Evolutionary conservation across 176 grass and related monocot species (phyloP).

Genomic region (Oryza rufipogon): DNA sequence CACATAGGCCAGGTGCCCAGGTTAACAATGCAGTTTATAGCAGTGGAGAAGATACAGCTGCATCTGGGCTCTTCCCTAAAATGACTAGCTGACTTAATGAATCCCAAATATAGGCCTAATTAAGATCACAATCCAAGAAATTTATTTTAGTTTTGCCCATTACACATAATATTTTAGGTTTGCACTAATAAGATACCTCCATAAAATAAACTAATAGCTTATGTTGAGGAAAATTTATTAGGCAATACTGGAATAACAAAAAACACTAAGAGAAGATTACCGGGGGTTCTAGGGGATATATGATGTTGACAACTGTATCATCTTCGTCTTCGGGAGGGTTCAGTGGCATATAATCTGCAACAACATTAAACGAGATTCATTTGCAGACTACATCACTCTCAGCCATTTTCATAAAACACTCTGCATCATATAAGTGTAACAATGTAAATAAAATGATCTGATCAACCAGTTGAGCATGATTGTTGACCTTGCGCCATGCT

Average conservation of each 20-base stretch:
- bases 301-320: conserved; percentile 77
- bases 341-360: conserved; percentile 79
- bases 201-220: neutral
- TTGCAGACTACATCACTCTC: neutral
- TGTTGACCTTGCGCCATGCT: neutral
- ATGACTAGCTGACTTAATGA: conserved; percentile 8
- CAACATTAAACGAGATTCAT: neutral
- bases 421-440: neutral
- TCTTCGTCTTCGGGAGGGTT: conserved; percentile 83
- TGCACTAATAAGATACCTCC: conserved; percentile 2
- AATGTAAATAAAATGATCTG: conserved; percentile 20
- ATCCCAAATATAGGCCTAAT: neutral
- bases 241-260: conserved; percentile 12
- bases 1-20: neutral
- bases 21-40: neutral
- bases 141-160: neutral
- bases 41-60: neutral
- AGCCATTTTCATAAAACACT: conserved; percentile 7
- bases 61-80: neutral
- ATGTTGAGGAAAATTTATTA: neutral
- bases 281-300: conserved; percentile 81
- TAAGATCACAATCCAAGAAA: conserved; percentile 16
- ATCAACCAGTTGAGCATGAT: conserved; percentile 15
- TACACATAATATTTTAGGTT: neutral
- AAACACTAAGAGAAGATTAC: conserved; percentile 49